Evolutionary conservation across 2,329 filamentous ascomycete genomes (phyloP).

Genomic region (Hymenoscyphus salicellus): DNA sequence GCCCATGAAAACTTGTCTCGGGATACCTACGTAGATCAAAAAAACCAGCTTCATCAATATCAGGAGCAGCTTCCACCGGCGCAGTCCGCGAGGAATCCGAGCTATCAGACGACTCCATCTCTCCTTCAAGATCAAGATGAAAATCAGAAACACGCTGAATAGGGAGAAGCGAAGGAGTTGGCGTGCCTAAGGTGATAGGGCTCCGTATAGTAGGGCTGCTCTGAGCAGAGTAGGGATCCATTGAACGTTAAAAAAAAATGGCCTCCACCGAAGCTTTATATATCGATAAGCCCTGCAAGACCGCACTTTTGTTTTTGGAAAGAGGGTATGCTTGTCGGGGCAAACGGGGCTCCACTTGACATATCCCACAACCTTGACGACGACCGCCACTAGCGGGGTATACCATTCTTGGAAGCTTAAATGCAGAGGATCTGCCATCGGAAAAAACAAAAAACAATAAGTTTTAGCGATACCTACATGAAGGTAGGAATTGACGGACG

Average conservation of each 20-base stretch:
- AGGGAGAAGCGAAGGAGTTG: neutral
- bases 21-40: conserved; percentile 5
- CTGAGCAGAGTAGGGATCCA: neutral
- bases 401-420: neutral
- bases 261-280: neutral
- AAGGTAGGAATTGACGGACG: neutral
- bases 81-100: neutral
- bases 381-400: neutral
- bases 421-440: neutral
- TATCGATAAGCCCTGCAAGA: neutral
- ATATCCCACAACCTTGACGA: neutral
- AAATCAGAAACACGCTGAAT: neutral
- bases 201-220: neutral
- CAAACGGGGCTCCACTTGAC: neutral
- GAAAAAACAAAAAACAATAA: neutral
- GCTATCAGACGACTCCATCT: neutral
- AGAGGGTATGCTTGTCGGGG: neutral
- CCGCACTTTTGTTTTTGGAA: neutral
- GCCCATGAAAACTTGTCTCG: too few species aligned
- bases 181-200: neutral
- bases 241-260: neutral
- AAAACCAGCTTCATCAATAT: conserved; percentile 1
- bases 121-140: neutral
- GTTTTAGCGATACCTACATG: neutral
- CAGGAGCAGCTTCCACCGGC: neutral